Percentiles rank a stretch among this genome's conserved stretches.
These are phyloP conservation scores for Suillus spraguei DNA, from an alignment of 768 basidiomycete genomes.

Conservation along the genomic window DNA sequence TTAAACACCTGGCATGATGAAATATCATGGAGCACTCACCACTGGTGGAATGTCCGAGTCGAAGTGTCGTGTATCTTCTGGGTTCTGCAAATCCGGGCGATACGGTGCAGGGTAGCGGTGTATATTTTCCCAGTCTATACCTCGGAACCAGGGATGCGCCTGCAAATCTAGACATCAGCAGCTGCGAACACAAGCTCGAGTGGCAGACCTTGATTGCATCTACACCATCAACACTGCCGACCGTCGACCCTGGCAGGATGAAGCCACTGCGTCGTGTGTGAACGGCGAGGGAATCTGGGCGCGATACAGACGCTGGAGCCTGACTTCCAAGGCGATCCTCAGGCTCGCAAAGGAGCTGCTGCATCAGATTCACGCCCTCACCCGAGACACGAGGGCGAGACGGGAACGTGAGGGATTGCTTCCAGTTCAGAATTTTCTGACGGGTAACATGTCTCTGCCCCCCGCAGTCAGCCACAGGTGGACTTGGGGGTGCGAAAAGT, in stretches of 20 bases:
- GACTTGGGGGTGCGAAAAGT: slow-evolving; percentile 12
- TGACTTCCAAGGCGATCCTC: slow-evolving; percentile 91
- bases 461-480: slow-evolving; percentile 8
- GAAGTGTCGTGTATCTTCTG: slow-evolving; percentile 93
- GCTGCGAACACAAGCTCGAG: slow-evolving; percentile 16
- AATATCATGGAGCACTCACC: slow-evolving; percentile 51
- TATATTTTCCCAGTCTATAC: slow-evolving; percentile 88
- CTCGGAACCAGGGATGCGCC: slow-evolving; percentile 90
- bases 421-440: slow-evolving; percentile 98
- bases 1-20: slow-evolving; percentile 24
- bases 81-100: slow-evolving; percentile 77
- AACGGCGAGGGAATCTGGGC: slow-evolving; percentile 78
- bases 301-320: slow-evolving; percentile 61
- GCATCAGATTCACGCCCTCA: slow-evolving; percentile 87
- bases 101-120: slow-evolving; percentile 87
- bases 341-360: slow-evolving; percentile 89
- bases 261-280: slow-evolving; percentile 78
- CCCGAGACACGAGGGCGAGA: slow-evolving; percentile 80
- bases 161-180: slow-evolving; percentile 35
- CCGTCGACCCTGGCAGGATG: slow-evolving; percentile 47
- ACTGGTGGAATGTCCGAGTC: slow-evolving; percentile 93
- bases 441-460: slow-evolving; percentile 86
- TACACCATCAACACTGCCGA: slow-evolving; percentile 76
- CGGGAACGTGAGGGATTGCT: slow-evolving; percentile 85
- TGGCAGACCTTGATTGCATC: slow-evolving; percentile 79